These are phyloP conservation scores for Peniophora sp. DNA, from an alignment of 1,284 basidiomycete species.

Conservation along the genomic window DNA sequence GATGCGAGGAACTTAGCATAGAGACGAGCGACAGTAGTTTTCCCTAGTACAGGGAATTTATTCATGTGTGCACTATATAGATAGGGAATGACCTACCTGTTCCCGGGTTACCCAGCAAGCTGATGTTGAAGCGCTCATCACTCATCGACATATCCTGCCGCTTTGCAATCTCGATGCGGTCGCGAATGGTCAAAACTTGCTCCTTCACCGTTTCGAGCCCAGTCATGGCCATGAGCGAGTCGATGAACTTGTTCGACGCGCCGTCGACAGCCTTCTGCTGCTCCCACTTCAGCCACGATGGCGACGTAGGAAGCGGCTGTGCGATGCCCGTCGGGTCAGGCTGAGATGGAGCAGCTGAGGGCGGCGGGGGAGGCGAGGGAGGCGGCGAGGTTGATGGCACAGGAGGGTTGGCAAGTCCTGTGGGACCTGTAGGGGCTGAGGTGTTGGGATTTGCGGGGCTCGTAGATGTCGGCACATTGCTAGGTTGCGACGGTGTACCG, in stretches of 20 bases:
- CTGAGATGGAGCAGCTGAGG: not conserved
- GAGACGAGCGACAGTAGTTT: slow-evolving; percentile 61
- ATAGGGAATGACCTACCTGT: slow-evolving; percentile 18
- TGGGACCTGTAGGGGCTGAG: not conserved
- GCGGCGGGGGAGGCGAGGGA: not conserved
- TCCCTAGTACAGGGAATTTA: slow-evolving; percentile 31
- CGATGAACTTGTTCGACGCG: slow-evolving; percentile 17
- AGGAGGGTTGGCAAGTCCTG: not conserved
- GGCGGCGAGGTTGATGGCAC: not conserved
- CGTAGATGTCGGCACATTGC: too few relatives aligned
- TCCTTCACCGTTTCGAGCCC: slow-evolving; percentile 24
- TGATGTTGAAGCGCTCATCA: slow-evolving; percentile 22
- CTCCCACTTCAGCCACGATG: slow-evolving; percentile 18
- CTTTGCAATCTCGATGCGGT: slow-evolving; percentile 17
- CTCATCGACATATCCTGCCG: slow-evolving; percentile 19
- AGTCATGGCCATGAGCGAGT: slow-evolving; percentile 24
- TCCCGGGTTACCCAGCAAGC: slow-evolving; percentile 25
- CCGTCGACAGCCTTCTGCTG: slow-evolving; percentile 22
- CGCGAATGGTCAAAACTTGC: slow-evolving; percentile 22
- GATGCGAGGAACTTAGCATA: slow-evolving; percentile 56
- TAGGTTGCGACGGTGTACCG: slow-evolving; percentile 10
- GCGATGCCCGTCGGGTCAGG: not conserved
- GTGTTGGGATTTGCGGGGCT: slow-evolving; percentile 6
- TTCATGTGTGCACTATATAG: not conserved
- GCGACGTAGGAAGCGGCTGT: slow-evolving; percentile 1